These are phyloP conservation scores for Globisporangium ultimum DNA, from an alignment of 352 stramenopile genomes.

Conservation along the genomic window DNA sequence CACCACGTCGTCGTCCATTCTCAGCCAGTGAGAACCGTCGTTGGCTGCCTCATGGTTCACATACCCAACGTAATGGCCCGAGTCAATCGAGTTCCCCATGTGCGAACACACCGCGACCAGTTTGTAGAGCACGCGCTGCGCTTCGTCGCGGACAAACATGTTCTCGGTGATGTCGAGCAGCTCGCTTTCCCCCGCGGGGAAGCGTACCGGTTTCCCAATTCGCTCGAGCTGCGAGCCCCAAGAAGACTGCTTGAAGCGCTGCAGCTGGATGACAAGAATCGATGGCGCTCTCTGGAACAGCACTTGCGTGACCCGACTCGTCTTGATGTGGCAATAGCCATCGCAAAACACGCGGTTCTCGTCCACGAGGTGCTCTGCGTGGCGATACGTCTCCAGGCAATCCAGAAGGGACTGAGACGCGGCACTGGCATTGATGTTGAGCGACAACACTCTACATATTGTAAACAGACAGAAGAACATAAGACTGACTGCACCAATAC, in stretches of 20 bases:
- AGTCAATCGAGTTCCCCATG: constrained; percentile 51
- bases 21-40: constrained; percentile 37
- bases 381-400: constrained; percentile 48
- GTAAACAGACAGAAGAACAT: neutral
- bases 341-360: constrained; percentile 77
- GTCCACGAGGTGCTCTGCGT: constrained; percentile 53
- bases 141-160: constrained; percentile 56
- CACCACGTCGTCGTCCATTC: constrained; percentile 70
- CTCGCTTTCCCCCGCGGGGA: constrained; percentile 30
- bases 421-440: constrained; percentile 44
- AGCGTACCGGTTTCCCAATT: constrained; percentile 48
- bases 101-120: constrained; percentile 74
- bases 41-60: constrained; percentile 11
- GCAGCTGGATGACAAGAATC: constrained; percentile 59
- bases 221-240: constrained; percentile 38
- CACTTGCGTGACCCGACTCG: constrained; percentile 65
- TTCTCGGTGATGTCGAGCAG: constrained; percentile 61
- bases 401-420: constrained; percentile 38
- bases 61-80: constrained; percentile 80
- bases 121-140: constrained; percentile 40
- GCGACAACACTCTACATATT: constrained; percentile 49
- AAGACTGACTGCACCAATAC: neutral
- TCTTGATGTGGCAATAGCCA: constrained; percentile 60
- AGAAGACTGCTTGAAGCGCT: constrained; percentile 61
- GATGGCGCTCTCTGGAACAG: constrained; percentile 56